Conservation (phyloP, 192 early-diverging fungal species). For the Dimargaris verticillata region DNA sequence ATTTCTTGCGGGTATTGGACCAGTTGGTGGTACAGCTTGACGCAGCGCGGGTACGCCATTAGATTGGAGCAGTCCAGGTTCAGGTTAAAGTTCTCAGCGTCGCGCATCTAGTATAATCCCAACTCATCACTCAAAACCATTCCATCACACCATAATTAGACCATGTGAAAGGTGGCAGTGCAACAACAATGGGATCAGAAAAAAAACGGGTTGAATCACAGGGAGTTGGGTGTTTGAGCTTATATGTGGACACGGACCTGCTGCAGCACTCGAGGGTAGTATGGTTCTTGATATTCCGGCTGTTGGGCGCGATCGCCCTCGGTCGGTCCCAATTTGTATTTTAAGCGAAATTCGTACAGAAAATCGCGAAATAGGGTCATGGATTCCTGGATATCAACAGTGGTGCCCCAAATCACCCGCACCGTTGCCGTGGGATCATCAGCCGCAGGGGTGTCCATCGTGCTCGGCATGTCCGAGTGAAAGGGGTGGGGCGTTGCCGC, state of each 20-base stretch:
- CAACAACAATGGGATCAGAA: no score
- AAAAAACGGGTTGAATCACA: no score
- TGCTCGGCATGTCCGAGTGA: conserved; percentile 9
- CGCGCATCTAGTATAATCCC: conserved; percentile 36
- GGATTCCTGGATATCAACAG: conserved; percentile 71
- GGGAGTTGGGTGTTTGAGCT: no score
- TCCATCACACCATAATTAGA: no score
- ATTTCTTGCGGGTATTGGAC: conserved; percentile 92
- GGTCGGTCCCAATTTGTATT: neutral
- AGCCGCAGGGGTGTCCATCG: neutral
- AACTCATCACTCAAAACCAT: no score
- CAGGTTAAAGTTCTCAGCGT: conserved; percentile 42
- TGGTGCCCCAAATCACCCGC: conserved; percentile 84
- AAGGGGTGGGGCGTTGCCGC: neutral
- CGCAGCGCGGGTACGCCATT: conserved; percentile 32
- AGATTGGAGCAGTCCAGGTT: conserved; percentile 87
- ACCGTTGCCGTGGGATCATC: conserved; percentile 23
- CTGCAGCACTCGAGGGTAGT: conserved; percentile 58
- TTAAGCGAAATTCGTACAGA: conserved; percentile 47
- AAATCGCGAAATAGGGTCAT: conserved; percentile 70
- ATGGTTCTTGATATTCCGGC: conserved; percentile 24
- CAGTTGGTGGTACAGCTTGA: conserved; percentile 71
- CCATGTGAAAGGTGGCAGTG: no score
- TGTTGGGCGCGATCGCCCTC: conserved; percentile 10
- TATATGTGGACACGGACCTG: conserved; percentile 21